A percentile compares a stretch with the other conserved stretches of the same genome.
phyloP scores from a whole-genome alignment of 345 rosid genomes.

The Excoecaria cochinchinensis region DNA sequence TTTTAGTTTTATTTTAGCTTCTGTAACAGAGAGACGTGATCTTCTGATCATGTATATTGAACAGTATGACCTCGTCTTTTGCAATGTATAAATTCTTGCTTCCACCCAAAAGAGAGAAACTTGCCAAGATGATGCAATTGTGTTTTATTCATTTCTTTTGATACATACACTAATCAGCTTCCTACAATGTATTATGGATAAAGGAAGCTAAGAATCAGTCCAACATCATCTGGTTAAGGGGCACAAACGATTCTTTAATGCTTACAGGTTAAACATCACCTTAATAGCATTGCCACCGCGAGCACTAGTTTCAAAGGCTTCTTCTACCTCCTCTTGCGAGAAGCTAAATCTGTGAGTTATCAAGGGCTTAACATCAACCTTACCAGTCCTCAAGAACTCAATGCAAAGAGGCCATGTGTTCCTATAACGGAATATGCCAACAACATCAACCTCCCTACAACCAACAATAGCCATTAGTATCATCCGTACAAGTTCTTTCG shows the following conservation, averaged over 20 bases:
- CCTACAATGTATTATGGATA: background rate
- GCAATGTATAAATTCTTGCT: background rate
- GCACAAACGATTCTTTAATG: background rate
- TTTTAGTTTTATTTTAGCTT: no score
- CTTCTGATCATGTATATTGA: background rate
- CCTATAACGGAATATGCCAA: conserved; percentile 74
- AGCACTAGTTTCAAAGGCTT: conserved; percentile 84
- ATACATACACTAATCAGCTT: background rate
- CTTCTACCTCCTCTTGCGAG: conserved; percentile 83
- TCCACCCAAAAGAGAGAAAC: background rate
- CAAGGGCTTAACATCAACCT: conserved; percentile 82
- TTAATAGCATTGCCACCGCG: conserved; percentile 80
- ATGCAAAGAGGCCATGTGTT: conserved; percentile 94
- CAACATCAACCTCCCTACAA: conserved; percentile 82
- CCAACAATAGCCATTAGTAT: background rate
- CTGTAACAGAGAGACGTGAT: background rate
- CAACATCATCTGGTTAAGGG: background rate
- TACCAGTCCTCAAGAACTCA: conserved; percentile 66
- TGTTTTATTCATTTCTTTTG: background rate
- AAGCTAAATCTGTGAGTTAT: conserved; percentile 86
- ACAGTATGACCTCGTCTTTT: background rate
- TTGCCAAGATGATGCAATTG: background rate
- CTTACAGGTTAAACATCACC: conserved; percentile 83
- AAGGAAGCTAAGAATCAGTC: background rate
- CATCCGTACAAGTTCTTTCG: background rate